Conservation (phyloP, 1,139 yeast genomes). For the Pichia sp. region DNA sequence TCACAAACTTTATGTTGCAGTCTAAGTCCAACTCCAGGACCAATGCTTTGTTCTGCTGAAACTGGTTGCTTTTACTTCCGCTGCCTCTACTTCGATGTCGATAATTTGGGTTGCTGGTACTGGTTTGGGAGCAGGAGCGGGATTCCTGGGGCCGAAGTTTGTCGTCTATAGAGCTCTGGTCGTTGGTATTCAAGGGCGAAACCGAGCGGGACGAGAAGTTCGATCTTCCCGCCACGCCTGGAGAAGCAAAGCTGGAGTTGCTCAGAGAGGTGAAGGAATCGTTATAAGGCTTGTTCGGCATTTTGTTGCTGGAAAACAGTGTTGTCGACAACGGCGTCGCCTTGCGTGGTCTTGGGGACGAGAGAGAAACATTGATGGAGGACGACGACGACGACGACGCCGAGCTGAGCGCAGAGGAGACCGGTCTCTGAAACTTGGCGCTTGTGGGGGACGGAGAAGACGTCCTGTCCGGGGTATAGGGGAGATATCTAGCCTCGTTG, state of each 20-base stretch:
- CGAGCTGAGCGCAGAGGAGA: neutral
- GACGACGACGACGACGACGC: constrained; percentile 3
- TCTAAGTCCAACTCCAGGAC: constrained; percentile 79
- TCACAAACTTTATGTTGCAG: constrained; percentile 69
- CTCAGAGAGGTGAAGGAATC: neutral
- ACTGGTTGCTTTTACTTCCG: neutral
- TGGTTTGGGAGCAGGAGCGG: neutral
- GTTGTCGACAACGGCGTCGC: constrained; percentile 4
- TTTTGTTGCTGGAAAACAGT: constrained; percentile 2
- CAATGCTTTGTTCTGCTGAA: constrained; percentile 61
- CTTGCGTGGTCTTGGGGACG: constrained; percentile 13
- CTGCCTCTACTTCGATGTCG: neutral
- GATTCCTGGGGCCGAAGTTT: neutral
- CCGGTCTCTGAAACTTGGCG: neutral
- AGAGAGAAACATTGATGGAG: neutral
- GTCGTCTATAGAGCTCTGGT: neutral
- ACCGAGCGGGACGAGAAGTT: constrained; percentile 12
- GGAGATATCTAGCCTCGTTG: neutral
- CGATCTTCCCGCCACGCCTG: neutral
- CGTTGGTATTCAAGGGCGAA: constrained; percentile 14
- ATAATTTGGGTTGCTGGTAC: neutral
- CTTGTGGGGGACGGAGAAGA: constrained; percentile 16
- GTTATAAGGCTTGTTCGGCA: neutral
- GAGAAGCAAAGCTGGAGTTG: neutral
- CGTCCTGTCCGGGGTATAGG: constrained; percentile 5